These are phyloP conservation scores for Adenanthera pavonina DNA, from an alignment of 306 rosid genomes.

Conservation along the genomic window DNA sequence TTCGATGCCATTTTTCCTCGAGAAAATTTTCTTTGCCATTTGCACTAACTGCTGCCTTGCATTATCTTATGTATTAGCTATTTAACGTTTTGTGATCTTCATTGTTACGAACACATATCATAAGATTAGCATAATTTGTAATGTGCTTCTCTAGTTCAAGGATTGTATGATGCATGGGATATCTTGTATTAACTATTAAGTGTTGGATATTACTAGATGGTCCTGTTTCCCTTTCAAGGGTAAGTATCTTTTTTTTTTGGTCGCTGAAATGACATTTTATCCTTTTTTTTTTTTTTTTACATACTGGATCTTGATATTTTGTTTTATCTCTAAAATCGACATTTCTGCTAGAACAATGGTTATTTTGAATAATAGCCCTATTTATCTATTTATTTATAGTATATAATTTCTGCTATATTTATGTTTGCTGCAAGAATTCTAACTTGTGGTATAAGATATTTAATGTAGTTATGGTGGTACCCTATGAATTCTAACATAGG, in stretches of 20 bases:
- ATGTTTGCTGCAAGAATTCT: background rate
- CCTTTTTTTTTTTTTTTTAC: constrained; percentile 1
- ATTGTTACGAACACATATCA: background rate
- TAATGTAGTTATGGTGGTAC: background rate
- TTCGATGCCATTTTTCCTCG: background rate
- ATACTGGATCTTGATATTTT: background rate
- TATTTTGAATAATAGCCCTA: background rate
- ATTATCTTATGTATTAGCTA: background rate
- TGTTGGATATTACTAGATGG: background rate
- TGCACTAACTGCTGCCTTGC: background rate
- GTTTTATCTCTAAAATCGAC: background rate
- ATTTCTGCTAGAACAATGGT: background rate
- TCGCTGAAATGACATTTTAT: background rate
- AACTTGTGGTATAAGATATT: background rate
- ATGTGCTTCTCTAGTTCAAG: background rate
- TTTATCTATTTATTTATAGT: background rate
- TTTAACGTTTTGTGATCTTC: background rate
- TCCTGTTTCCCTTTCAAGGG: background rate
- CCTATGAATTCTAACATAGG: constrained; percentile 6
- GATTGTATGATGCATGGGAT: background rate
- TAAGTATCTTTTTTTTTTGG: background rate
- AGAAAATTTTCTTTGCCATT: background rate
- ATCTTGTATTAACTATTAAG: background rate
- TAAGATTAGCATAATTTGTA: background rate
- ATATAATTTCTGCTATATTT: background rate